Evolutionary conservation across 306 rosid genomes (phyloP).

Genomic region (Betula pendula): DNA sequence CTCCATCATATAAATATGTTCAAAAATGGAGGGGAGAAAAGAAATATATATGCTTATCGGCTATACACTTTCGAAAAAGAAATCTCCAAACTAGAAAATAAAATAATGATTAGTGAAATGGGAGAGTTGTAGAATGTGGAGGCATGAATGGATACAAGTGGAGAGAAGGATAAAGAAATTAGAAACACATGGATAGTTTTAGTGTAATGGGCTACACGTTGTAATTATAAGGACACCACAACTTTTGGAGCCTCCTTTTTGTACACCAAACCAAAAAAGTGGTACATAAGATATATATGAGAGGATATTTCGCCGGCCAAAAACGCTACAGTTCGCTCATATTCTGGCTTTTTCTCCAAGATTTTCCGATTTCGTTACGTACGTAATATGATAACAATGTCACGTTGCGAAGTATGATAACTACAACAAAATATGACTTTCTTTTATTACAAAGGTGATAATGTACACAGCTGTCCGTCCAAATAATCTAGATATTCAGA

Average conservation of each 20-base stretch:
- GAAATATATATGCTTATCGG: no score
- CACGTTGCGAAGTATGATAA: no score
- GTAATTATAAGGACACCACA: slow-evolving; percentile 25
- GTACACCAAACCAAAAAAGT: neutral
- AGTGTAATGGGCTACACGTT: slow-evolving; percentile 24
- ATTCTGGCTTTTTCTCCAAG: neutral
- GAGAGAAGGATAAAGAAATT: neutral
- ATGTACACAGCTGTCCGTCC: neutral
- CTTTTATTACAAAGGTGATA: no score
- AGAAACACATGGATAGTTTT: neutral
- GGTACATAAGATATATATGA: neutral
- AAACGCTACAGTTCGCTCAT: neutral
- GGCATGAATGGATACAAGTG: neutral
- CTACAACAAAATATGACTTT: no score
- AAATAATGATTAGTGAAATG: neutral
- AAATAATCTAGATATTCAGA: no score
- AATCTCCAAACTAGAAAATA: no score
- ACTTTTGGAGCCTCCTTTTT: neutral
- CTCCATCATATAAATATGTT: no score
- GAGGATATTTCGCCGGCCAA: slow-evolving; percentile 10
- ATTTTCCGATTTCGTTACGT: neutral
- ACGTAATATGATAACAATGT: no score
- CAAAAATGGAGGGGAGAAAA: no score
- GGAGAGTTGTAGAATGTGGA: neutral
- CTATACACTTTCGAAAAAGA: no score